These are phyloP conservation scores for Pseudogymnoascus sp. DNA, from an alignment of 2,329 filamentous ascomycete genomes.

Conservation along the genomic window DNA sequence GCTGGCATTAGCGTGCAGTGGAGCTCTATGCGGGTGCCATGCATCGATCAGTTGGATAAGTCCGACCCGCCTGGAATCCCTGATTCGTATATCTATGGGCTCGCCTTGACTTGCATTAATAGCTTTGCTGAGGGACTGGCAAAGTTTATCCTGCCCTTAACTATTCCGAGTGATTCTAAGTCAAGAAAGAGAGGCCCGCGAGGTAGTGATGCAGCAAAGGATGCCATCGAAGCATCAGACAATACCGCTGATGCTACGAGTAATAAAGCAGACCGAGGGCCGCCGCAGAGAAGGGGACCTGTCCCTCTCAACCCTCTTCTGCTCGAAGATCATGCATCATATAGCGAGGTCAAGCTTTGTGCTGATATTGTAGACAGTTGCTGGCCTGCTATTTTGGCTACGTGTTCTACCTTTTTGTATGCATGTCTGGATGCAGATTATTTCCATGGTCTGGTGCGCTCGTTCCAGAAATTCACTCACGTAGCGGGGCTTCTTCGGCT, in stretches of 20 bases:
- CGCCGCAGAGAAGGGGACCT: slow-evolving; percentile 65
- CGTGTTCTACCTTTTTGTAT: slow-evolving; percentile 91
- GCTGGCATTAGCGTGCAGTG: slow-evolving; percentile 83
- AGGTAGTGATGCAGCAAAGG: slow-evolving; percentile 17
- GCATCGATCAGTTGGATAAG: slow-evolving; percentile 92
- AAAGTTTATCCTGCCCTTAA: slow-evolving; percentile 86
- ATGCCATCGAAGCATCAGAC: not conserved
- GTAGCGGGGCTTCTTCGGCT: slow-evolving; percentile 84
- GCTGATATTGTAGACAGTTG: slow-evolving; percentile 81
- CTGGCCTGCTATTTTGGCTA: slow-evolving; percentile 92
- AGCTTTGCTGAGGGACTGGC: slow-evolving; percentile 86
- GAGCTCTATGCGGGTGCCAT: slow-evolving; percentile 80
- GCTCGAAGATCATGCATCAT: slow-evolving; percentile 63
- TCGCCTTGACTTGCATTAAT: slow-evolving; percentile 82
- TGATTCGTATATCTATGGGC: slow-evolving; percentile 87
- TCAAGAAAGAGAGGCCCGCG: slow-evolving; percentile 38
- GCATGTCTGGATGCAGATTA: slow-evolving; percentile 87
- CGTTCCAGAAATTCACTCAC: slow-evolving; percentile 92
- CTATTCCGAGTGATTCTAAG: slow-evolving; percentile 64
- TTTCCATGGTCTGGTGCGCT: slow-evolving; percentile 83
- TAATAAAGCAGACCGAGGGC: slow-evolving; percentile 45
- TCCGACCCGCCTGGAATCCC: slow-evolving; percentile 72
- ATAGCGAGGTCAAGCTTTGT: slow-evolving; percentile 64
- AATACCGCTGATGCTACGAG: slow-evolving; percentile 12
- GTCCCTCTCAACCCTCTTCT: slow-evolving; percentile 77